Evolutionary conservation across 108 stramenopile species (phyloP), one percentile per base, ranked within the genome.

Genomic region (Cyclotella choctawhatcheeana): DNA sequence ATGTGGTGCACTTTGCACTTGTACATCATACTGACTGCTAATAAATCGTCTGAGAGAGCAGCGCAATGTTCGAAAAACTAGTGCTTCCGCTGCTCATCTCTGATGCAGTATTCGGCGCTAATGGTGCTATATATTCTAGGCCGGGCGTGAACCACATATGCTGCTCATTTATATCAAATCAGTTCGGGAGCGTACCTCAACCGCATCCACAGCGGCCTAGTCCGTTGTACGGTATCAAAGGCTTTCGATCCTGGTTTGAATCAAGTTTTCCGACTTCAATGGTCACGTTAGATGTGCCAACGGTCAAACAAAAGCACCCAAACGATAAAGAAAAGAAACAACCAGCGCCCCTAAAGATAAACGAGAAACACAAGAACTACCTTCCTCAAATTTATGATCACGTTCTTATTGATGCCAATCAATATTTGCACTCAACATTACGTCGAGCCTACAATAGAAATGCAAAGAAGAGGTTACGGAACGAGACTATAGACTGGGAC

Each of bases 331-430:
- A 33, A 60, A 8, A 18, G 2, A n/a, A n/a, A n/a, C n/a, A 16
- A 25, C 48, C 26, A 47, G 63, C 25, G 21, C 20, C 29, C 0
- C 47, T 32, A 26, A 26, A 22, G 29, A 5, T 27, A 17, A 33
- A 52, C 6, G 44, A 16, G 14, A 62, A 44, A 27, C 34, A 44
- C 43, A 31, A 33, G 44, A 47, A 29, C 22, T 48, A 52, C 33
- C 58, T 74, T 40, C 58, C 64, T 16, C 86, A 93, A 31, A 60
- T 58, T 6, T 96, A 89, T 71, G 92, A 96, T 83, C 95, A 96
- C 56, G 92, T 96, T 0, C 73, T 96, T 43, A 78, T 96, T 0
- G 95, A 96, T 69, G 85, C 89, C 64, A 96, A 96, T 80, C 95
- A 96, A 52, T 74, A 92, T n/a, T 51, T 96, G 14, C 95, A 96